Evolutionary conservation across 2,329 filamentous ascomycete genomes (phyloP).

Genomic region (Cercospora citrullina): DNA sequence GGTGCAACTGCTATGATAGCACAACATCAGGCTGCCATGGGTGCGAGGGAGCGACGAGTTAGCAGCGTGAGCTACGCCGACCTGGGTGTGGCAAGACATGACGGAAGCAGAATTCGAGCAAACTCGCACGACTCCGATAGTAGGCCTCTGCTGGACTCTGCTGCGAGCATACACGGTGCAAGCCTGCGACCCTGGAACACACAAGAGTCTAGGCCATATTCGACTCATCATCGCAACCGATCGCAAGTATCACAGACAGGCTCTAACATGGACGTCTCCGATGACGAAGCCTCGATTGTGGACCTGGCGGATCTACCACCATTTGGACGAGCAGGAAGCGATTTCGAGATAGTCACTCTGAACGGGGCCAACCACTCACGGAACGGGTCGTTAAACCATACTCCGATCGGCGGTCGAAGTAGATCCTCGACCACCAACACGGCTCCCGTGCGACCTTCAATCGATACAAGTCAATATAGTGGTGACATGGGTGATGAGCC

Average conservation of each 20-base stretch:
- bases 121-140: slow-evolving; percentile 73
- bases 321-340: slow-evolving; percentile 39
- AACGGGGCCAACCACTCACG: slow-evolving; percentile 41
- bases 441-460: slow-evolving; percentile 27
- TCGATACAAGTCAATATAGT: slow-evolving; percentile 31
- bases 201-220: slow-evolving; percentile 20
- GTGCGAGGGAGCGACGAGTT: slow-evolving; percentile 61
- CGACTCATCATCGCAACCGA: slow-evolving; percentile 44
- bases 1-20: slow-evolving; percentile 52
- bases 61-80: slow-evolving; percentile 76
- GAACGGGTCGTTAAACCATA: slow-evolving; percentile 26
- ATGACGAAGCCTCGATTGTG: slow-evolving; percentile 35
- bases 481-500: slow-evolving; percentile 35
- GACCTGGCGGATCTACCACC: slow-evolving; percentile 33
- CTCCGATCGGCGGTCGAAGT: slow-evolving; percentile 29
- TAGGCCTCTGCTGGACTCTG: slow-evolving; percentile 68
- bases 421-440: slow-evolving; percentile 33
- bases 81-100: slow-evolving; percentile 72
- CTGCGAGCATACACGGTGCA: slow-evolving; percentile 59
- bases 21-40: slow-evolving; percentile 59
- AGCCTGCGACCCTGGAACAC: slow-evolving; percentile 36
- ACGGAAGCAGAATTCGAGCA: slow-evolving; percentile 72
- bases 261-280: slow-evolving; percentile 44
- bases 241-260: slow-evolving; percentile 43
- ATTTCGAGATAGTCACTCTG: slow-evolving; percentile 48